phyloP scores from a whole-genome alignment of 2,329 filamentous ascomycete genomes.

The Neospermospora avenae region DNA sequence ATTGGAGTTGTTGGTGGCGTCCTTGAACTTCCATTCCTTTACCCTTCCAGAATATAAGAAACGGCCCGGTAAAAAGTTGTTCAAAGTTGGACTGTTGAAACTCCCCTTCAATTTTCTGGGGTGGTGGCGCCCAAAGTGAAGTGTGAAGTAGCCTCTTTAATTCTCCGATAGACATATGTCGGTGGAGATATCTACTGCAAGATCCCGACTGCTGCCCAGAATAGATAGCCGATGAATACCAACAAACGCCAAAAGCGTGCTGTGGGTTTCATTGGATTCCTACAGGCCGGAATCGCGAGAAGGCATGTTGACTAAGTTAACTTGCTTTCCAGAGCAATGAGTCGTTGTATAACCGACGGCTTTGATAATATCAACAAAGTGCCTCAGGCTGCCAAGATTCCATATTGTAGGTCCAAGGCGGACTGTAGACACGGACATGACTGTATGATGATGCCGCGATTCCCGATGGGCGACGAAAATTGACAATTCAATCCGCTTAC shows the following conservation, averaged over 20 bases:
- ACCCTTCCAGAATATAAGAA: not conserved
- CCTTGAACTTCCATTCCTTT: not conserved
- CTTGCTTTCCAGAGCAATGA: too few relatives aligned
- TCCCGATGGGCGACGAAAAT: too few relatives aligned
- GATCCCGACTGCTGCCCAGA: slow-evolving; percentile 2
- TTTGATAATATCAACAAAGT: too few relatives aligned
- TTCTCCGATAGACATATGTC: slow-evolving; percentile 10
- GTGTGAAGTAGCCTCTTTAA: not conserved
- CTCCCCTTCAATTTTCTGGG: not conserved
- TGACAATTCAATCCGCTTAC: too few relatives aligned
- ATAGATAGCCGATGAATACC: slow-evolving; percentile 9
- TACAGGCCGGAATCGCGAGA: not conserved
- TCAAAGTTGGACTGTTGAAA: not conserved
- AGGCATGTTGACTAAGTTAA: too few relatives aligned
- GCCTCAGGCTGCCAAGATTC: too few relatives aligned
- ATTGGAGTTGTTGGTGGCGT: not conserved
- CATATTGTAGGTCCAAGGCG: too few relatives aligned
- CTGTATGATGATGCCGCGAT: too few relatives aligned
- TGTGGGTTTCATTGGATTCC: not conserved
- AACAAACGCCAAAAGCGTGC: not conserved
- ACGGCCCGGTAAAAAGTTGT: not conserved
- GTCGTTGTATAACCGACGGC: too few relatives aligned
- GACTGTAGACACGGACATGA: too few relatives aligned
- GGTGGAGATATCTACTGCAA: slow-evolving; percentile 1
- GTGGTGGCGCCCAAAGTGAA: not conserved